Conservation (phyloP, 1,284 basidiomycete species). For the Heliocybe sulcata region DNA sequence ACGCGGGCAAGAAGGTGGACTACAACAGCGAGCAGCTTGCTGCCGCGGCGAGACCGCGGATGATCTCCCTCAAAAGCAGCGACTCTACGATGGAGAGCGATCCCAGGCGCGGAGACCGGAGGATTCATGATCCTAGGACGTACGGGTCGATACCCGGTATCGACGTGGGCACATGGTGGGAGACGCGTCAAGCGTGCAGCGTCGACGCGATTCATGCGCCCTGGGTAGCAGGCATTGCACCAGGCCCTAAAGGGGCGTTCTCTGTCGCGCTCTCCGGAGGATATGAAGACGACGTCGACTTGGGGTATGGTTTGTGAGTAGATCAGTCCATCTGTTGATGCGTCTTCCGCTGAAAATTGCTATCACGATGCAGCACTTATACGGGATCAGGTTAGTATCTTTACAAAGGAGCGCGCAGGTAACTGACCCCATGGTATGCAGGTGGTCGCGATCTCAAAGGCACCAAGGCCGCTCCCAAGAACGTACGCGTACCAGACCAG, state of each 20-base stretch:
- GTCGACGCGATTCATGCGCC: conserved; percentile 75
- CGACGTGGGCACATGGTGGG: conserved; percentile 77
- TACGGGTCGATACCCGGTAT: conserved; percentile 70
- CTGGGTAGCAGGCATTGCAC: conserved; percentile 72
- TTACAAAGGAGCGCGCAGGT: neutral
- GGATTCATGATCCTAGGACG: conserved; percentile 18
- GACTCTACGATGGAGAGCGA: neutral
- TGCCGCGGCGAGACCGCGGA: conserved; percentile 41
- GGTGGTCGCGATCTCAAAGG: conserved; percentile 80
- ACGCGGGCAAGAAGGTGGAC: conserved; percentile 48
- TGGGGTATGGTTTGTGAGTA: conserved; percentile 74
- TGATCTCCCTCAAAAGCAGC: conserved; percentile 4
- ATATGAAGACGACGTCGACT: conserved; percentile 80
- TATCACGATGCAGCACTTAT: conserved; percentile 46
- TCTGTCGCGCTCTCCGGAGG: conserved; percentile 78
- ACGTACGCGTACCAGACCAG: conserved; percentile 36
- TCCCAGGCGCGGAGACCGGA: neutral
- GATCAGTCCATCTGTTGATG: too few relatives aligned
- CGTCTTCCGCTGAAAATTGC: neutral
- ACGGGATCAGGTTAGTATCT: conserved; percentile 55
- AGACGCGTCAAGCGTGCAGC: conserved; percentile 59
- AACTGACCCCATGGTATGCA: conserved; percentile 15
- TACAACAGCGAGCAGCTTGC: conserved; percentile 30
- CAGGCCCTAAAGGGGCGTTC: conserved; percentile 61
- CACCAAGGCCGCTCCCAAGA: conserved; percentile 69